Base-by-base conservation (phyloP, 2,329 filamentous ascomycete genomes). In the Shiraia sp. region DNA sequence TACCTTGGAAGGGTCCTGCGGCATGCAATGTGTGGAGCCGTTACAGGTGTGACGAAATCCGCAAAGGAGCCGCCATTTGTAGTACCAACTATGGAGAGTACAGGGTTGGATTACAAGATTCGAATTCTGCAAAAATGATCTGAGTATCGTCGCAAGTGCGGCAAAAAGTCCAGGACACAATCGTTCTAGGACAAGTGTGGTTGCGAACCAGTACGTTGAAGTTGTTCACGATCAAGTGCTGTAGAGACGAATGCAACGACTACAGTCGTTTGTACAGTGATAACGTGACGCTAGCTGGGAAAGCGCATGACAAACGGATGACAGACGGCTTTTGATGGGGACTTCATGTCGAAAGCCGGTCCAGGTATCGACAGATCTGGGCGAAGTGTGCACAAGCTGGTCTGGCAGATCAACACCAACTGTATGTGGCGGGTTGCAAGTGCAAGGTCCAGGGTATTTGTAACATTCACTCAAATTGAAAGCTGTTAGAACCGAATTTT, bases 171-270 rank as follows among this genome's bases (percentile, higher is more conserved):
- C 31, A 36, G 42, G 41, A 23, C 13, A 26, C 24, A 23, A 24
- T 40, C 49, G 16, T 30, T 49, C 29, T 38, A 32, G 47, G 53
- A 9, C 52, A 51, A 40, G 53, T 42, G 40, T 33, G 33, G 52
- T 63, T 52, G 49, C 57, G 40, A 51, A 15, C 31, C 24, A 38
- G 51, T 53, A 35, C 32, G 42, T 15, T 29, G 26, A 42, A 30
- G 48, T 57, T 17, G 47, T 38, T 43, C 47, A 49, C 36, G 34
- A 36, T 17, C 30, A 17, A 22, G 35, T n/a, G 29, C 23, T 16
- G 35, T 19, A 26, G 22, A 26, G 22, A 14, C 25, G 15, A 17
- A 22, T 16, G 47, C 45, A 43, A 45, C 40, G 23, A 25, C 36
- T 27, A 32, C 34, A 28, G 15, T 35, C 29, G 38, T 14, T 19